Percentiles rank a stretch among this genome's conserved stretches.
Evolutionary conservation across 805 yeast species (phyloP).

Genomic region (Monosporozyma yasuniensis): DNA sequence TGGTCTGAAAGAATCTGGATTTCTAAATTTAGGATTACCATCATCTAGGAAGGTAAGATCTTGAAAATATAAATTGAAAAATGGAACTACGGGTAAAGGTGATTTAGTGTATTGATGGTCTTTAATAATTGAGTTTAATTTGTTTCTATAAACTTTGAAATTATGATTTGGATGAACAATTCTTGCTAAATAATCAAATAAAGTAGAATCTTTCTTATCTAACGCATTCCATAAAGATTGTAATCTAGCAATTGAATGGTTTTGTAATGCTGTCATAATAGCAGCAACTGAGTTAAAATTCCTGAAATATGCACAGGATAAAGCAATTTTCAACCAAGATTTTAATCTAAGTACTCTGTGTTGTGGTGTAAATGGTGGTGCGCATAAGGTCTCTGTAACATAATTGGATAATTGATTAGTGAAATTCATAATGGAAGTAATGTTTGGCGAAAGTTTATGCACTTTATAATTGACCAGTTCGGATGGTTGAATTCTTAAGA

Average conservation of each 20-base stretch:
- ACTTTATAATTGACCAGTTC: slow-evolving; percentile 59
- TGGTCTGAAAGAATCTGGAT: slow-evolving; percentile 41
- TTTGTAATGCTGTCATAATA: slow-evolving; percentile 66
- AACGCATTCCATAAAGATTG: slow-evolving; percentile 50
- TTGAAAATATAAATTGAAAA: slow-evolving; percentile 62
- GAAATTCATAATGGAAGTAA: slow-evolving; percentile 51
- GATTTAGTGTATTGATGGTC: slow-evolving; percentile 30
- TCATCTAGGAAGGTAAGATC: slow-evolving; percentile 76
- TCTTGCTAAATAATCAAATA: slow-evolving; percentile 54
- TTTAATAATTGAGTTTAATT: slow-evolving; percentile 44
- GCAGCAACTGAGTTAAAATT: slow-evolving; percentile 76
- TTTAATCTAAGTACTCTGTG: slow-evolving; percentile 48
- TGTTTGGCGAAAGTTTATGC: slow-evolving; percentile 52
- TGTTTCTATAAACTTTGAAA: slow-evolving; percentile 57
- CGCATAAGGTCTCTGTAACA: slow-evolving; percentile 59
- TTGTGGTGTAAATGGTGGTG: slow-evolving; percentile 38
- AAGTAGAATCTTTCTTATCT: slow-evolving; percentile 49
- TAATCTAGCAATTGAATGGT: slow-evolving; percentile 58
- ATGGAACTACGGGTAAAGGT: slow-evolving; percentile 61
- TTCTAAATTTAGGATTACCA: slow-evolving; percentile 65
- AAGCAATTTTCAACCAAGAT: slow-evolving; percentile 66
- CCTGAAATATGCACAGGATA: slow-evolving; percentile 62
- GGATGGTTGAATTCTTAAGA: slow-evolving; percentile 51
- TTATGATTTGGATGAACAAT: slow-evolving; percentile 71
- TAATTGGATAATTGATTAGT: slow-evolving; percentile 66